These are phyloP conservation scores for Cladosporium sp. DNA, from an alignment of 2,329 filamentous ascomycete genomes.

Conservation along the genomic window DNA sequence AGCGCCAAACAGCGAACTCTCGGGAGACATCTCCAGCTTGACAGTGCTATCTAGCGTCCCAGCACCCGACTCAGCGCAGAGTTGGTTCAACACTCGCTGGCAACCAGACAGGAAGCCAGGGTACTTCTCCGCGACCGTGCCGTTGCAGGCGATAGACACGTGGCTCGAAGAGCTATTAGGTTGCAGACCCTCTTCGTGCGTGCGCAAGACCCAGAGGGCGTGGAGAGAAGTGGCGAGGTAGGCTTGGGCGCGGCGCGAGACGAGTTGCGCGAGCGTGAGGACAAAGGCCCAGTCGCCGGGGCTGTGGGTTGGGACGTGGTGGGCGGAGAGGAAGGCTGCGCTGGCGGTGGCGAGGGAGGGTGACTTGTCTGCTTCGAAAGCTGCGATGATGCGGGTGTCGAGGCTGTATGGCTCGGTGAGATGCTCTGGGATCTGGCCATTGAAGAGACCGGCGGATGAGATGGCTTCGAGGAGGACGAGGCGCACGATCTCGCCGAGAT, in stretches of 20 bases:
- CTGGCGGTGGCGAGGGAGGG: slow-evolving; percentile 44
- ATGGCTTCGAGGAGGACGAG: slow-evolving; percentile 63
- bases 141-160: slow-evolving; percentile 70
- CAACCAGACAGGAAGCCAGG: slow-evolving; percentile 65
- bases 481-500: slow-evolving; percentile 65
- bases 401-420: slow-evolving; percentile 60
- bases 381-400: slow-evolving; percentile 61
- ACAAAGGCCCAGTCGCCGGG: slow-evolving; percentile 58
- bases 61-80: slow-evolving; percentile 50
- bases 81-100: slow-evolving; percentile 64
- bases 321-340: slow-evolving; percentile 53
- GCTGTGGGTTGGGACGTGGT: slow-evolving; percentile 50
- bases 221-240: slow-evolving; percentile 66
- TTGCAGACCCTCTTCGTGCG: slow-evolving; percentile 48
- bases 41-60: slow-evolving; percentile 47
- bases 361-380: slow-evolving; percentile 54
- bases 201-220: slow-evolving; percentile 60
- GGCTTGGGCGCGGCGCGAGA: slow-evolving; percentile 61
- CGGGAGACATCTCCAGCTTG: slow-evolving; percentile 67
- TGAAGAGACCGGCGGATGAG: slow-evolving; percentile 57
- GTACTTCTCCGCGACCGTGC: slow-evolving; percentile 78
- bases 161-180: slow-evolving; percentile 35
- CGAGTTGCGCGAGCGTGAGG: slow-evolving; percentile 53
- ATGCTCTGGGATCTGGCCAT: slow-evolving; percentile 56
- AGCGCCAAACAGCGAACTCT: slow-evolving; percentile 74